Evolutionary conservation across 176 grass and related monocot species (phyloP).

Genomic region (Cymbopogon citratus): DNA sequence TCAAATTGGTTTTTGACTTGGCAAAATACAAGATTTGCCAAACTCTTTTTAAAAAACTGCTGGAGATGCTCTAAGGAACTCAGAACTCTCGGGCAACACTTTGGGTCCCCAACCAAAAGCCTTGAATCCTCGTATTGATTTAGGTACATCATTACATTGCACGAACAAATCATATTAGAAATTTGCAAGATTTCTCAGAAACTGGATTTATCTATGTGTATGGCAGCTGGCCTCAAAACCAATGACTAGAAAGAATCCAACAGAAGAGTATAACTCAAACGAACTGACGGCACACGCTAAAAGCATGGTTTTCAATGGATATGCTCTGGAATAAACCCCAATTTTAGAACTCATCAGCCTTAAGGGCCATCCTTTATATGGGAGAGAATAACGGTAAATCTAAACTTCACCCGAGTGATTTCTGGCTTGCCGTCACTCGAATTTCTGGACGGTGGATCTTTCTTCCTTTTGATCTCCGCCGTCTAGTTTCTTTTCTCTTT

Average conservation of each 20-base stretch:
- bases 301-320: neutral
- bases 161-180: neutral
- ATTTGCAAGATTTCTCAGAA: neutral
- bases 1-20: too few species aligned
- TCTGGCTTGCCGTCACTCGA: too few species aligned
- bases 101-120: neutral
- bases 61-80: too few species aligned
- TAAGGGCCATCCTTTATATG: slow-evolving; percentile 30
- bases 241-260: neutral
- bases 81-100: too few species aligned
- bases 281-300: neutral
- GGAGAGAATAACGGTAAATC: too few species aligned
- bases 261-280: neutral
- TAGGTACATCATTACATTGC: neutral
- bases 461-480: too few species aligned
- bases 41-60: too few species aligned
- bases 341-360: neutral
- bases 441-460: too few species aligned
- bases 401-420: too few species aligned
- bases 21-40: too few species aligned
- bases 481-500: too few species aligned
- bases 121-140: neutral
- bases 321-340: neutral
- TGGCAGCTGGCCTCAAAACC: neutral
- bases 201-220: neutral